Evolutionary conservation across 1,284 basidiomycete genomes (phyloP).

Genomic region (Ceratobasidium papillatum): DNA sequence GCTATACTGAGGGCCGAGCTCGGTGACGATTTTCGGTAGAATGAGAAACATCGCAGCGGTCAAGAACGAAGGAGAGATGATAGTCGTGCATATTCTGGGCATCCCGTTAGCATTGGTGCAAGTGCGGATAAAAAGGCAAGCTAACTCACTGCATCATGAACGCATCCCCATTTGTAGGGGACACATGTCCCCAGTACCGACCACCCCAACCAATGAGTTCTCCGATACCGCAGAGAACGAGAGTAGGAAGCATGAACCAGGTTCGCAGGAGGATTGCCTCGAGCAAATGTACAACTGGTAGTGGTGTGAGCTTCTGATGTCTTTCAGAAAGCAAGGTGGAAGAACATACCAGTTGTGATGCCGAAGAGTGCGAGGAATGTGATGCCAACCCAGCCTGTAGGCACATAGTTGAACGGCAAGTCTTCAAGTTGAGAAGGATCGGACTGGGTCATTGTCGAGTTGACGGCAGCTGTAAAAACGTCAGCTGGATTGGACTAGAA

Average conservation of each 20-base stretch:
- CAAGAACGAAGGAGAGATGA: conserved; percentile 40
- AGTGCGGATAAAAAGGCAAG: too few relatives aligned
- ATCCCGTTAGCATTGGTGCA: background rate
- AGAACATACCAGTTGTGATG: conserved; percentile 28
- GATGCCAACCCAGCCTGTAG: conserved; percentile 42
- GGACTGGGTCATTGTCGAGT: background rate
- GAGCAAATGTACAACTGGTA: conserved; percentile 55
- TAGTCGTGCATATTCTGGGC: conserved; percentile 12
- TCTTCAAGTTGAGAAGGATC: background rate
- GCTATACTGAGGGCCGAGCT: conserved; percentile 51
- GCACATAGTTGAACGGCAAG: conserved; percentile 37
- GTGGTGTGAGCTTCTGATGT: background rate
- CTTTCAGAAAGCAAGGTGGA: background rate
- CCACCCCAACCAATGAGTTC: conserved; percentile 57
- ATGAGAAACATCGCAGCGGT: conserved; percentile 46
- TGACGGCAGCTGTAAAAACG: background rate
- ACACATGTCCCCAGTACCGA: conserved; percentile 46
- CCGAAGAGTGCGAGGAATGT: conserved; percentile 42
- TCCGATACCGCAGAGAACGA: conserved; percentile 59
- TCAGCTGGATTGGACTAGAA: background rate
- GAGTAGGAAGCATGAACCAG: conserved; percentile 65
- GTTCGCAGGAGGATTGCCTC: conserved; percentile 57
- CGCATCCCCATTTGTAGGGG: conserved; percentile 46
- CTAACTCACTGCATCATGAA: conserved; percentile 61
- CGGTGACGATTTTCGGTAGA: conserved; percentile 51